Evolutionary conservation across 768 basidiomycete species (phyloP).

Genomic region (Lactifluus hygrophoroides): DNA sequence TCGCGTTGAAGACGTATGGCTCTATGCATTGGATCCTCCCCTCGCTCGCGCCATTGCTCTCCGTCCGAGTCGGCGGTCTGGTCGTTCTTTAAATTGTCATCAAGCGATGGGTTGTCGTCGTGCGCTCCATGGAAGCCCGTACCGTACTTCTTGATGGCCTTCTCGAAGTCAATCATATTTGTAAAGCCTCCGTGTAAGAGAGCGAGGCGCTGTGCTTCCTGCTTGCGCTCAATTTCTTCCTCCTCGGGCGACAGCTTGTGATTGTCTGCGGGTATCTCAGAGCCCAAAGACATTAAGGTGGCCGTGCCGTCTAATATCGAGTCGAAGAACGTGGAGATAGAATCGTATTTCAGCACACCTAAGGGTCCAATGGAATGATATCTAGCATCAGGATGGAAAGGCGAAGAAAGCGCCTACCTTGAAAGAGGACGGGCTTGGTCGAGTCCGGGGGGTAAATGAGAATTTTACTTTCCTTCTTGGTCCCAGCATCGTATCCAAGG

Average conservation of each 20-base stretch:
- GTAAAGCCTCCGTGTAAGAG: conserved; percentile 44
- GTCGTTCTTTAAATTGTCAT: conserved; percentile 30
- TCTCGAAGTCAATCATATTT: conserved; percentile 45
- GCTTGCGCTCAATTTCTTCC: conserved; percentile 40
- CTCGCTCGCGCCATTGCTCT: conserved; percentile 15
- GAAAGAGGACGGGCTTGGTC: conserved; percentile 48
- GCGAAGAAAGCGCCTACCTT: conserved; percentile 40
- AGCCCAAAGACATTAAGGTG: conserved; percentile 39
- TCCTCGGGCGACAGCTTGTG: conserved; percentile 25
- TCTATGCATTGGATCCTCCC: conserved; percentile 25
- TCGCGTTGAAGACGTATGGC: conserved; percentile 25
- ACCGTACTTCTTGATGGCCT: conserved; percentile 35
- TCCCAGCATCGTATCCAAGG: conserved; percentile 50
- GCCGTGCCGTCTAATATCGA: conserved; percentile 61
- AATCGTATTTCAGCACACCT: conserved; percentile 69
- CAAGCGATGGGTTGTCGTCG: conserved; percentile 39
- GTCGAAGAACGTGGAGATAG: conserved; percentile 65
- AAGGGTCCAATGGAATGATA: not conserved
- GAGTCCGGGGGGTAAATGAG: conserved; percentile 61
- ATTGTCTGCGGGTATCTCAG: conserved; percentile 10
- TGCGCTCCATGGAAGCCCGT: conserved; percentile 37
- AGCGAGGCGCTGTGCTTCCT: conserved; percentile 46
- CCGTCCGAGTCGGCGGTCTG: conserved; percentile 19
- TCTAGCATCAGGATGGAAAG: not conserved
- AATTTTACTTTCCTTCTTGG: conserved; percentile 49